phyloP scores from a whole-genome alignment of 2,329 filamentous ascomycete species.

The Dothiorella sarmentorum region DNA sequence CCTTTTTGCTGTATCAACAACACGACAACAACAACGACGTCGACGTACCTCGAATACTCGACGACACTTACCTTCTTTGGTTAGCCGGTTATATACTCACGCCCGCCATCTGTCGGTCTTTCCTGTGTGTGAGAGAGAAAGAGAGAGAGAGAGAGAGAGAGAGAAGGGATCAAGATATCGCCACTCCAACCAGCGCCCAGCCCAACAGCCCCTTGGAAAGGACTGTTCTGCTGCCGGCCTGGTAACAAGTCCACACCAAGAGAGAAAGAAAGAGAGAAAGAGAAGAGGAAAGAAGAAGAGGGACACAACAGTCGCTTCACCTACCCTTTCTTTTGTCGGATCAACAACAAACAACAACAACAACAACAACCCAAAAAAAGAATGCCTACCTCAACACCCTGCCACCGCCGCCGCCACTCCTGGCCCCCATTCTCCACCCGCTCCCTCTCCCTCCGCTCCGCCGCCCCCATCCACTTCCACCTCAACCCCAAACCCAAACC shows the following conservation, averaged over 20 bases:
- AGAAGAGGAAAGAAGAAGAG: neutral
- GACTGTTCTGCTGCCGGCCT: neutral
- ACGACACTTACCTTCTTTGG: neutral
- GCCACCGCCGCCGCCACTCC: constrained; percentile 7
- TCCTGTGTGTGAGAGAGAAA: neutral
- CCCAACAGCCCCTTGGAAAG: neutral
- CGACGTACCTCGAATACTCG: neutral
- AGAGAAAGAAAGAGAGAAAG: neutral
- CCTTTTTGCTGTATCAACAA: neutral
- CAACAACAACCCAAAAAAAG: neutral
- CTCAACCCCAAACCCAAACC: neutral
- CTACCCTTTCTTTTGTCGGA: neutral
- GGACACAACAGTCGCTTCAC: neutral
- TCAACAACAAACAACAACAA: neutral
- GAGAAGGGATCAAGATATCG: too few species aligned
- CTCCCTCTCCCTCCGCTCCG: constrained; percentile 9
- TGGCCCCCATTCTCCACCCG: constrained; percentile 16
- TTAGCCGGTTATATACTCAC: neutral
- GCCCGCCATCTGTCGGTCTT: neutral
- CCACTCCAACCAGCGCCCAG: neutral
- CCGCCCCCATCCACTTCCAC: constrained; percentile 17
- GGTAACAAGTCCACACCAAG: too few species aligned
- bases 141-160: neutral
- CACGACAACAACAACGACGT: neutral
- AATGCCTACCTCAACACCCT: neutral